These are phyloP conservation scores for Pittosporum tobira DNA, from an alignment of 129 eudicot species.

Conservation along the genomic window DNA sequence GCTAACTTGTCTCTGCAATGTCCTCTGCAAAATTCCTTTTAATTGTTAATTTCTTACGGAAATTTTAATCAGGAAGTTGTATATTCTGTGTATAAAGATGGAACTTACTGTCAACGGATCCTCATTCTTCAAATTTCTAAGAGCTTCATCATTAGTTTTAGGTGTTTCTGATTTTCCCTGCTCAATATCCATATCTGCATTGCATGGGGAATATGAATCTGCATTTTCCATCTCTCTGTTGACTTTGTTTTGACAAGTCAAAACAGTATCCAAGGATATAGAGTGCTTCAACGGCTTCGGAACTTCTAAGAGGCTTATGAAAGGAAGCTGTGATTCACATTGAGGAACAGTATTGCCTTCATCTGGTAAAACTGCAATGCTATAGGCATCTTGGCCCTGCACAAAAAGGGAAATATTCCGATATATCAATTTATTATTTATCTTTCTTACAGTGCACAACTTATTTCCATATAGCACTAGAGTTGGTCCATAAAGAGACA, in stretches of 20 bases:
- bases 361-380: conserved; percentile 45
- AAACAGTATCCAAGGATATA: conserved; percentile 34
- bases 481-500: not conserved
- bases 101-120: conserved; percentile 40
- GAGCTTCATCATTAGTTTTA: conserved; percentile 30
- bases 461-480: too few species aligned
- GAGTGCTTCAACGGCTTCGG: conserved; percentile 31
- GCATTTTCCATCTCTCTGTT: conserved; percentile 33
- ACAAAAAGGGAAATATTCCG: conserved; percentile 7
- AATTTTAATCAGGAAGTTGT: not conserved
- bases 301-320: conserved; percentile 26
- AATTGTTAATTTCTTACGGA: too few species aligned
- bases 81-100: not conserved
- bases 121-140: conserved; percentile 36
- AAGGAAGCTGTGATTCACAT: conserved; percentile 26
- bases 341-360: conserved; percentile 30
- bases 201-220: conserved; percentile 38
- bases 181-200: conserved; percentile 45
- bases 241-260: conserved; percentile 34
- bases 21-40: conserved; percentile 38
- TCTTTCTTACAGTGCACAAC: not conserved
- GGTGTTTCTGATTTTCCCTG: conserved; percentile 36
- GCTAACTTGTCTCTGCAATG: conserved; percentile 54
- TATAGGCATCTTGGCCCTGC: conserved; percentile 52
- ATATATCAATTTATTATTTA: not conserved